Evolutionary conservation across 306 rosid genomes (phyloP), one percentile per base, ranked within the genome.

Genomic region (Acacia acuminata): DNA sequence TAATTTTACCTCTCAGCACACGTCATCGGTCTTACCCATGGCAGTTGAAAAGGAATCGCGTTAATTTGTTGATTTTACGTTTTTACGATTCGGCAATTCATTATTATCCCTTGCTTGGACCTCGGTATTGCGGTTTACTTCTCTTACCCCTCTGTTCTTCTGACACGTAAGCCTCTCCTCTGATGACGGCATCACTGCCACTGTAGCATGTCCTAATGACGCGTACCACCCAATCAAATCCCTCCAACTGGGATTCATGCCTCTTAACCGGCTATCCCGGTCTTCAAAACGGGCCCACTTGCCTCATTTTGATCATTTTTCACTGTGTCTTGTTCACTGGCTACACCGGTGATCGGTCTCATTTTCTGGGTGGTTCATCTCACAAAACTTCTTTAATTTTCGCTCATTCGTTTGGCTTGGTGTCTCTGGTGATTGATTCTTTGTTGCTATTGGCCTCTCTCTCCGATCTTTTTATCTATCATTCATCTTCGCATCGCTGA

Each of bases 211-310:
- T 82, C 24, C n/a, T 24, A 32, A 14, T 88, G 94, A 90, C 88
- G 89, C 84, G 84, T 82, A 71, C 9, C 16, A 3, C 2, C 91
- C 89, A 90, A 87, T 85, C 32, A 82, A 19, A 61, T 43, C 3
- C 16, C 5, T 72, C 81, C 93, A 86, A 77, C 72, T 75, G 47
- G 83, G 17, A 42, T 34, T 6, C 10, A 2, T 36, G 20, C 56
- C 17, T 1, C 15, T 7, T n/a, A 47, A 82, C 88, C 50, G 83
- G 79, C 79, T 77, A 2, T 38, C 63, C 73, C 79, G 17, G 84
- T 80, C 66, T 38, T 38, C 42, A 6, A 6, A 38, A 6, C 42
- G 42, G 42, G 8, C 42, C 42, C 38, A 13, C 34, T 13, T 4
- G 20, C 70, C 20, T 12, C 38, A 15, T 6, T 67, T 17, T 17